Evolutionary conservation across 2,329 filamentous ascomycete genomes (phyloP), one percentile per base, ranked within the genome.

Genomic region (Colletotrichum shisoi): DNA sequence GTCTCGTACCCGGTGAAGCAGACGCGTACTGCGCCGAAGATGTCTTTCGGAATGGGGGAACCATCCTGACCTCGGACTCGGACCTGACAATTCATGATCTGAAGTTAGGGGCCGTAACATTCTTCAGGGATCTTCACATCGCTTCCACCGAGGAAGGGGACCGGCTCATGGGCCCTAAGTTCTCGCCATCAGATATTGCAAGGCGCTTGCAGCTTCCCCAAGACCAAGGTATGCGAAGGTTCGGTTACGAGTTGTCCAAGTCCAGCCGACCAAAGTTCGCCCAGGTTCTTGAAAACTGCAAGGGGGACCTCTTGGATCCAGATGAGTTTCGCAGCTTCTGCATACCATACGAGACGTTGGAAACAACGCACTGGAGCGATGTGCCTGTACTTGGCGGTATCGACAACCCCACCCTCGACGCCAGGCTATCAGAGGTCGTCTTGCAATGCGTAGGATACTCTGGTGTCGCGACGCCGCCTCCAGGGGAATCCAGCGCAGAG

Each of bases 21-120:
- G 94, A 98, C 74, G 78, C 83, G 27, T 95, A 87, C 78, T 97
- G 93, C 75, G 93, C 92, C 3, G 78, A 83, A 15, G 82, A 88
- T 60, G 83, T 91, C 7, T 82, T 81, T n/a, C 69, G 79, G 2
- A 74, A 81, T 37, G 81, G 83, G 2, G 87, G 86, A 0, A 80
- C 82, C 1, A 84, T 93, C 15, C 78, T 97, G 7, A 96, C 93
- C 0, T 89, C 88, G n/a, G 94, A 98, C 73, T 96, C 93, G 0
- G 94, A 98, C 74, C 82, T 97, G 9, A 80, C 96, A 0, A 83
- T 94, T 0, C 89, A 94, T 74, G 84, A 92, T 65, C 82, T 94
- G 9, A 89, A 89, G 0, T 70, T 83, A 1, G 90, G 90, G 0
- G 81, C 82, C 1, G 87, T 96, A 0, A 80, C 88, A 0, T 89